These are phyloP conservation scores for Diplocarpon rosae DNA, from an alignment of 2,329 filamentous ascomycete genomes.

Conservation along the genomic window DNA sequence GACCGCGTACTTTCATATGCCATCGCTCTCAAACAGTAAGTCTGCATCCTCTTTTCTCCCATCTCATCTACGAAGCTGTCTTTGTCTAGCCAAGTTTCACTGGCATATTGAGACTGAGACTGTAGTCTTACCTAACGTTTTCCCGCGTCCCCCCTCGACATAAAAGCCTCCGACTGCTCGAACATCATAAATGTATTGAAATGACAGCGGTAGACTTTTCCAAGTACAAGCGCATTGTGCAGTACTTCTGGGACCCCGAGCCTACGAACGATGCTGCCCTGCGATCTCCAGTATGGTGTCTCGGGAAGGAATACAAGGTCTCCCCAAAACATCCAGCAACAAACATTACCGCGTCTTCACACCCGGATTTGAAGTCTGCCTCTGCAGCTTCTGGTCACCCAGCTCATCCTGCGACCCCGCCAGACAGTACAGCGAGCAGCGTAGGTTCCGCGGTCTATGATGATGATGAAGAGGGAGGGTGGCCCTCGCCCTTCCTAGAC, in stretches of 20 bases:
- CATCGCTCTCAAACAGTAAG: no score
- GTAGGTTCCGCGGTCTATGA: conserved; percentile 22
- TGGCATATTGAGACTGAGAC: no score
- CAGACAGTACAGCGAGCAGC: conserved; percentile 25
- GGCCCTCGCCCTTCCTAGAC: conserved; percentile 76
- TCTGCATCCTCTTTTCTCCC: no score
- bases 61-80: no score
- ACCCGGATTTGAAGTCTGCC: conserved; percentile 8
- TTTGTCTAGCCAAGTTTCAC: no score
- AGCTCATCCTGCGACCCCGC: conserved; percentile 20
- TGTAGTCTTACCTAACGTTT: no score
- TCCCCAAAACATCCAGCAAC: conserved; percentile 6
- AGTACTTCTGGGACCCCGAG: conserved; percentile 86
- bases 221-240: conserved; percentile 71
- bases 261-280: conserved; percentile 65
- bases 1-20: no score
- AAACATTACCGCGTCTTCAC: conserved; percentile 8
- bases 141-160: background rate
- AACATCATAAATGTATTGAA: background rate
- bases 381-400: conserved; percentile 3
- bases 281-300: conserved; percentile 71
- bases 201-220: conserved; percentile 63
- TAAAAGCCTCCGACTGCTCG: background rate
- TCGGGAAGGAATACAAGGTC: conserved; percentile 48
- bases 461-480: conserved; percentile 37